Evolutionary conservation across 306 rosid species (phyloP).

Genomic region (Fagus sylvatica): DNA sequence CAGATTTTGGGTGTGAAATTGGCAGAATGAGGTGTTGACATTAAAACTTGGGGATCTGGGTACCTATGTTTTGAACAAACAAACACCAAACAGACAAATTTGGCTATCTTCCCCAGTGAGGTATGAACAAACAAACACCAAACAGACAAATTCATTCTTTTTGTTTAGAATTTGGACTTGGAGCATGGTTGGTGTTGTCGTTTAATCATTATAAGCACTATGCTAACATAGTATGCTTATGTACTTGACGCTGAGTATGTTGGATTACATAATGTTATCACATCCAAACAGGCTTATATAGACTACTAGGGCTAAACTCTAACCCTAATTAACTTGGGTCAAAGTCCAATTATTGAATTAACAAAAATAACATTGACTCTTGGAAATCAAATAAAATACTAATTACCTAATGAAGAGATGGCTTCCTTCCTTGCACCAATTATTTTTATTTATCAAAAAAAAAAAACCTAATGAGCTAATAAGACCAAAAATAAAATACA

Average conservation of each 20-base stretch:
- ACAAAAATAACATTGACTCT: no score
- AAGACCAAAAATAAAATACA: no score
- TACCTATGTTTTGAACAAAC: constrained; percentile 83
- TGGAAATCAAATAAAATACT: no score
- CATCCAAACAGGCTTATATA: background rate
- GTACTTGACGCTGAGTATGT: background rate
- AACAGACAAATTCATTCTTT: constrained; percentile 50
- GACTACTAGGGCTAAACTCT: no score
- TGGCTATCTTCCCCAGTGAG: constrained; percentile 91
- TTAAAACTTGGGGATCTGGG: constrained; percentile 72
- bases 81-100: constrained; percentile 83
- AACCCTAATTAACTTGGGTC: no score
- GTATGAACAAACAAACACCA: constrained; percentile 87
- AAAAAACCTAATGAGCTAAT: no score
- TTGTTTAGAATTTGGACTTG: background rate
- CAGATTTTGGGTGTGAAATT: constrained; percentile 17
- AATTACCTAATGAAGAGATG: no score
- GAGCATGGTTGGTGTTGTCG: background rate
- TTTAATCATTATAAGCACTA: background rate
- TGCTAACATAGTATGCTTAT: background rate
- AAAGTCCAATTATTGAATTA: no score
- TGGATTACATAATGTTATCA: background rate
- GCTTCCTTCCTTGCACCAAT: no score
- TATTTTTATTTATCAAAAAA: no score
- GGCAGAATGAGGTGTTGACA: constrained; percentile 81